Percentiles rank a stretch among this genome's conserved stretches.
These are phyloP conservation scores for Coprinopsis cinerea DNA, from an alignment of 768 basidiomycete species.

Conservation along the genomic window DNA sequence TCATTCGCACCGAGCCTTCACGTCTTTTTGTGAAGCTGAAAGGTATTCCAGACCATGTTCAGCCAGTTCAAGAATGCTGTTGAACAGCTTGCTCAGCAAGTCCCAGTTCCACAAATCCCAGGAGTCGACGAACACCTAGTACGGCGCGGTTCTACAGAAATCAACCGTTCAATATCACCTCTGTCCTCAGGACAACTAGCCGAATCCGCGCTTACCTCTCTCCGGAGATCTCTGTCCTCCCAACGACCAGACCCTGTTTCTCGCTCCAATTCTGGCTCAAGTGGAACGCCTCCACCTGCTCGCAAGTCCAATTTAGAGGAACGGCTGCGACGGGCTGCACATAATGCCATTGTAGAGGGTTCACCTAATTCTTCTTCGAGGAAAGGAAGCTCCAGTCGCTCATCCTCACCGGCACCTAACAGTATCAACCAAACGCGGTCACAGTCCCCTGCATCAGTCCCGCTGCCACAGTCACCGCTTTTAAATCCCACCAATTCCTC, in stretches of 20 bases:
- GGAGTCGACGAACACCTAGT: constrained; percentile 20
- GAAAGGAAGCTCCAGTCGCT: constrained; percentile 1
- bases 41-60: constrained; percentile 45
- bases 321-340: constrained; percentile 61
- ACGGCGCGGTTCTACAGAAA: constrained; percentile 14
- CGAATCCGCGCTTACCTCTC: constrained; percentile 51
- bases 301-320: constrained; percentile 69
- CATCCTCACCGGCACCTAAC: constrained; percentile 20
- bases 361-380: constrained; percentile 25
- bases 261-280: constrained; percentile 11
- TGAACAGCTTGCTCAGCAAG: constrained; percentile 55
- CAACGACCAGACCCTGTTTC: constrained; percentile 39
- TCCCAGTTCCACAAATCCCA: constrained; percentile 2
- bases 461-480: constrained; percentile 37
- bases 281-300: constrained; percentile 11
- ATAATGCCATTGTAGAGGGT: constrained; percentile 51
- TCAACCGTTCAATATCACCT: constrained; percentile 23
- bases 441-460: constrained; percentile 36
- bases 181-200: constrained; percentile 50
- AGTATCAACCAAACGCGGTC: constrained; percentile 21
- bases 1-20: too few relatives aligned
- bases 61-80: constrained; percentile 69
- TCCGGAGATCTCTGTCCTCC: constrained; percentile 56
- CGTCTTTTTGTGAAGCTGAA: too few relatives aligned
- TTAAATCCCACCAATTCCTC: too few relatives aligned